phyloP scores from a whole-genome alignment of 306 rosid species.

The Coriaria nepalensis region DNA sequence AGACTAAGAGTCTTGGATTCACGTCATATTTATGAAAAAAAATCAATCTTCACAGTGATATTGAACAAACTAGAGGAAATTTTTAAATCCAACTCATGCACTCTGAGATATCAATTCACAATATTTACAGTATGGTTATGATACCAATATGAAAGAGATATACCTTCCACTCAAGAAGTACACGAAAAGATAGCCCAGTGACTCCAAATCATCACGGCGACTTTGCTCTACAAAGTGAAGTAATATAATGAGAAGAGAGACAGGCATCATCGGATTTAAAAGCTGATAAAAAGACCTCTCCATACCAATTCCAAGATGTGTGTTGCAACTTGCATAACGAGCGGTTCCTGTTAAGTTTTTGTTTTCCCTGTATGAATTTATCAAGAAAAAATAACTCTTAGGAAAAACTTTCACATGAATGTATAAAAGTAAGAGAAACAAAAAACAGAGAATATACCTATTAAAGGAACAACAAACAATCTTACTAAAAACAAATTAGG shows the following conservation, averaged over 20 bases:
- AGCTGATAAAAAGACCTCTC: constrained; percentile 12
- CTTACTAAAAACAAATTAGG: no score
- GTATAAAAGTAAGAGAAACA: no score
- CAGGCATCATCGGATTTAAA: constrained; percentile 3
- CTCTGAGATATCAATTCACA: background rate
- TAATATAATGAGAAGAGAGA: constrained; percentile 7
- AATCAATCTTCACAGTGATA: background rate
- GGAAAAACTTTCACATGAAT: constrained; percentile 4
- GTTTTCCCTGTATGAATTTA: constrained; percentile 46
- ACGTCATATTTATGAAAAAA: background rate
- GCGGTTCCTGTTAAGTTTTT: constrained; percentile 92
- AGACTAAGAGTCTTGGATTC: background rate
- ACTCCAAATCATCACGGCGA: constrained; percentile 95
- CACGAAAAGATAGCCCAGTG: constrained; percentile 88
- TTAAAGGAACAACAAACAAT: no score
- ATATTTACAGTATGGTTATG: background rate
- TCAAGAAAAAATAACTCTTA: background rate
- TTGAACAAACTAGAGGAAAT: background rate
- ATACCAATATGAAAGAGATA: constrained; percentile 11
- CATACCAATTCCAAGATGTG: constrained; percentile 98
- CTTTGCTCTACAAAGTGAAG: constrained; percentile 68
- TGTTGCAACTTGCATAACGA: constrained; percentile 96
- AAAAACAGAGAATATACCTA: no score
- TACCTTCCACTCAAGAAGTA: constrained; percentile 98
- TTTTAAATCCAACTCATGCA: no score